Conservation (phyloP, 179 eudicot species). For the Silene coronaria region DNA sequence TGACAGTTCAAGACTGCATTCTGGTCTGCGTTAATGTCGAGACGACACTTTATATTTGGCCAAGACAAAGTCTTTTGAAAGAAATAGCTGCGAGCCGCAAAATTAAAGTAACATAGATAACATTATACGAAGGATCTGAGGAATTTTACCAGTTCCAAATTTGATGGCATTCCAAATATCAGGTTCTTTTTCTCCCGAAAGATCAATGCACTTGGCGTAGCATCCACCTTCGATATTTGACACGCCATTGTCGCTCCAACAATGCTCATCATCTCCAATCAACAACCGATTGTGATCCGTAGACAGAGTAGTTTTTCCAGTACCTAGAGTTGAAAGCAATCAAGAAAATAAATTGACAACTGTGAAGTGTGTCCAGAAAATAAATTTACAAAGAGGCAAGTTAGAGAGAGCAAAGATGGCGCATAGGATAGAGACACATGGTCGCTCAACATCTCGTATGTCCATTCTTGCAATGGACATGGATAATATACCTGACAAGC, state of each 20-base stretch:
- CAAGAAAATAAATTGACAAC: neutral
- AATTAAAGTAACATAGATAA: too few species aligned
- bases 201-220: conserved; percentile 93
- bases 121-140: neutral
- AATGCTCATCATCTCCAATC: conserved; percentile 94
- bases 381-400: neutral
- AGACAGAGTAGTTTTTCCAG: conserved; percentile 91
- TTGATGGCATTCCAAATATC: conserved; percentile 94
- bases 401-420: too few species aligned
- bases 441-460: conserved; percentile 21
- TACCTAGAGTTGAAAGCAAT: conserved; percentile 39
- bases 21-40: neutral
- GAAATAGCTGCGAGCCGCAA: too few species aligned
- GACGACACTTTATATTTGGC: neutral
- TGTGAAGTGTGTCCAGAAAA: neutral
- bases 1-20: neutral
- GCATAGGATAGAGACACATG: too few species aligned
- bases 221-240: conserved; percentile 96
- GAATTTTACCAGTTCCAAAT: conserved; percentile 73
- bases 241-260: conserved; percentile 86
- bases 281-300: conserved; percentile 80
- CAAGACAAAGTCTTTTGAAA: neutral
- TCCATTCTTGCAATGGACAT: neutral
- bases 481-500: conserved; percentile 63
- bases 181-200: conserved; percentile 76